Percentiles rank a stretch among this genome's conserved stretches.
Evolutionary conservation across 441 rosid species (phyloP).

Genomic region (Gossypium schwendimanii): DNA sequence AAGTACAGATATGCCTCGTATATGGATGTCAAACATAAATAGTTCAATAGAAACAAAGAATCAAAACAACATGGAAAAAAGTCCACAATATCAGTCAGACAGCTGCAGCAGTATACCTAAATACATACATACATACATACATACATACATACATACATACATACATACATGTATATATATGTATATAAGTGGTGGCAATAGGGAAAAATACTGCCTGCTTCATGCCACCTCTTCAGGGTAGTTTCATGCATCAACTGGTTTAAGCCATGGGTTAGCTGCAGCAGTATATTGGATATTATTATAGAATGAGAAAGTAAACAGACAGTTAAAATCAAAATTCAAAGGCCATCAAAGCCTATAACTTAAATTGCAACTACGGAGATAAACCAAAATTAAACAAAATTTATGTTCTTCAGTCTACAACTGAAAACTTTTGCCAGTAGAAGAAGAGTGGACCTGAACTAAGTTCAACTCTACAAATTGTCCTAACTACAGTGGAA

Average conservation of each 20-base stretch:
- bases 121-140: no score
- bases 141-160: no score
- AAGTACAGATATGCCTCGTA: no score
- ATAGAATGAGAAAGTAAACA: background rate
- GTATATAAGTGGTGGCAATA: no score
- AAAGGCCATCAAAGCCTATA: background rate
- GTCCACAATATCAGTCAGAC: no score
- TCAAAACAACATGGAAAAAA: no score
- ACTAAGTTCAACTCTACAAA: constrained; percentile 30
- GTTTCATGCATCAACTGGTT: background rate
- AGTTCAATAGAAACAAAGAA: no score
- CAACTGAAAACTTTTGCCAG: constrained; percentile 14
- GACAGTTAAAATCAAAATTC: background rate
- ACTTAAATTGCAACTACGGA: constrained; percentile 1
- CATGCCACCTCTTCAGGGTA: background rate
- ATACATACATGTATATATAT: no score
- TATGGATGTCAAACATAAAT: no score
- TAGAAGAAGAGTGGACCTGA: constrained; percentile 12
- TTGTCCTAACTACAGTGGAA: constrained; percentile 10
- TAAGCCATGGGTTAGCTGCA: background rate
- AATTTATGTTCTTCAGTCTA: constrained; percentile 9
- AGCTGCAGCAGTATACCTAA: no score
- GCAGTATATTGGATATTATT: background rate
- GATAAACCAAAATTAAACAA: constrained; percentile 3
- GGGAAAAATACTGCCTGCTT: no score